Evolutionary conservation across 768 basidiomycete species (phyloP).

Genomic region (Coprinopsis cinerea): DNA sequence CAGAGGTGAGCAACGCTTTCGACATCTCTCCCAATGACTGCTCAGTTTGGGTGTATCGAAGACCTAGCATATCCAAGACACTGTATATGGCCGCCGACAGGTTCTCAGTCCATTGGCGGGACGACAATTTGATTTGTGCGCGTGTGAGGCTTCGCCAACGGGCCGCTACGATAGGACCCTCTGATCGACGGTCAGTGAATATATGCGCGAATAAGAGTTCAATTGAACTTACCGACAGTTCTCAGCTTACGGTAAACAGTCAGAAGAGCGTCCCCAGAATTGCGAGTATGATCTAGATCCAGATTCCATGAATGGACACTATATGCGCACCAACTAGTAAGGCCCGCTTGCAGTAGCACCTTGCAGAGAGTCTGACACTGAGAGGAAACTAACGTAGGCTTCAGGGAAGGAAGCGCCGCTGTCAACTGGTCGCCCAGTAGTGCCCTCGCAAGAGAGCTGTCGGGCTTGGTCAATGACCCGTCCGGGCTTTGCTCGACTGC

Average conservation of each 20-base stretch:
- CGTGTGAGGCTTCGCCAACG: constrained; percentile 1
- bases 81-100: not conserved
- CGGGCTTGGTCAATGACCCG: not conserved
- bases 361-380: not conserved
- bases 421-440: not conserved
- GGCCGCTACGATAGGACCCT: not conserved
- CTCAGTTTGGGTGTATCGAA: not conserved
- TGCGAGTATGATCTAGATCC: not conserved
- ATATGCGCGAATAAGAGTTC: not conserved
- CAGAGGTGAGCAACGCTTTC: not conserved
- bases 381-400: not conserved
- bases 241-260: constrained; percentile 4
- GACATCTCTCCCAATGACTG: not conserved
- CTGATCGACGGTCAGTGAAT: not conserved
- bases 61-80: not conserved
- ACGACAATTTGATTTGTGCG: constrained; percentile 5
- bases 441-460: not conserved
- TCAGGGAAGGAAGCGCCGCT: not conserved
- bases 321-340: constrained; percentile 7
- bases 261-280: not conserved
- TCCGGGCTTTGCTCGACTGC: not conserved
- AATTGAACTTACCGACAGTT: constrained; percentile 3
- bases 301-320: constrained; percentile 4
- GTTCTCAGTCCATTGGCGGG: not conserved
- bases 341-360: not conserved